phyloP scores from a whole-genome alignment of 2,329 filamentous ascomycete genomes.

The Botryotinia convoluta region DNA sequence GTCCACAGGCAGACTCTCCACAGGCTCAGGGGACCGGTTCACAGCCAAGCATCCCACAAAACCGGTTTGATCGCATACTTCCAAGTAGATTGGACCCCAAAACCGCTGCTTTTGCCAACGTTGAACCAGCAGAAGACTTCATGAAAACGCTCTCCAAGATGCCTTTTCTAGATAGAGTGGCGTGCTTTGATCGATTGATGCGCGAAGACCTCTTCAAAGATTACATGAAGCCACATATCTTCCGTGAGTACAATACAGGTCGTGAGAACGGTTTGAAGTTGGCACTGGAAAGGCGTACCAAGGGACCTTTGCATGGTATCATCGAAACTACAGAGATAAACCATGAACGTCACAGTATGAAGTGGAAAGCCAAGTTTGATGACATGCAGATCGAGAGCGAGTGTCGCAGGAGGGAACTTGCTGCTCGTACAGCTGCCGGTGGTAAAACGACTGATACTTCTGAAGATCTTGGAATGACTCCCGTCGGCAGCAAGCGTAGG shows the following conservation, averaged over 20 bases:
- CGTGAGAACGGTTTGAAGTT: neutral
- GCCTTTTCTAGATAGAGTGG: neutral
- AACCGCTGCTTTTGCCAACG: neutral
- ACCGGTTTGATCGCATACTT: neutral
- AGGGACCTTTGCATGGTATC: neutral
- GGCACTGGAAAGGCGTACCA: neutral
- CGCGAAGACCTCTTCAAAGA: neutral
- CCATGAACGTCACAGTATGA: neutral
- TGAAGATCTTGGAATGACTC: neutral
- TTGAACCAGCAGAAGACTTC: neutral
- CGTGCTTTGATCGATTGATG: slow-evolving; percentile 3
- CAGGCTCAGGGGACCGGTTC: neutral
- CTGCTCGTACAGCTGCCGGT: neutral
- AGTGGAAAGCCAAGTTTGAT: neutral
- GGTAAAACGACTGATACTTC: neutral
- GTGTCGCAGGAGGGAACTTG: neutral
- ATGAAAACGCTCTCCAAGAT: neutral
- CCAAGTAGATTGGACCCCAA: neutral
- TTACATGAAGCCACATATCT: slow-evolving; percentile 3
- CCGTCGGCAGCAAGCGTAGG: neutral
- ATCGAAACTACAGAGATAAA: neutral
- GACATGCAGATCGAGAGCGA: neutral
- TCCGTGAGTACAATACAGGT: neutral
- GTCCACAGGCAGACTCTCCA: neutral
- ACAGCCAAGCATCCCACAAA: neutral